Evolutionary conservation across 164 flowering plant species (phyloP), one percentile per base, ranked within the genome.

Genomic region (Umbellularia californica): DNA sequence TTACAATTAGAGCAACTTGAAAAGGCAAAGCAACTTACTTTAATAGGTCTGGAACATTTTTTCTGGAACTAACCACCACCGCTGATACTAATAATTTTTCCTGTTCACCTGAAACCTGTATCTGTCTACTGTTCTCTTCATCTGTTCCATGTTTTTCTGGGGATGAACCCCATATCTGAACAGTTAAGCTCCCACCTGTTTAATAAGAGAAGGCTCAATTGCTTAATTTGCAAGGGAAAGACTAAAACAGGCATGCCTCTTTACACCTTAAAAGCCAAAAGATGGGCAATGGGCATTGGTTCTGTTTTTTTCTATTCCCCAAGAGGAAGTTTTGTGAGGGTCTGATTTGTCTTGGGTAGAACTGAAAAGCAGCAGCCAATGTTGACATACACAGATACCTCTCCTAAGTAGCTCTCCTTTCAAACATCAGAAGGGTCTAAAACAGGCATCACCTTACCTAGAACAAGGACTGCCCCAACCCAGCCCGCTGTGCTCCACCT

Each of bases 401-500:
- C 15, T 13, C 14, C 19, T n/a, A 60, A 35, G 22, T 19, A 63
- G 1, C 30, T 10, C 35, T n/a, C 33, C 3, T 6, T 25, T 28
- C 19, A 17, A 15, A 12, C 5, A 55, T 35, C 63, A 52, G 3
- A 55, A 0, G 60, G n/a, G 3, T 15, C 17, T 15, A 55, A 15
- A 15, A 55, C n/a, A 55, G 60, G 7, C 1, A 20, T 52, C 19
- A 63, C 63, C 25, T 84, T 85, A 92, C 97, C 89, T 22, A 90
- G 81, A 64, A 93, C 83, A 70, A 93, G 87, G 69, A 88, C 86
- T 78, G 98, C 98, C 10, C 97, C 98, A 71, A 93, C 78, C 98
- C 97, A 93, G 70, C 97, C 98, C 72, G 75, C 51, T 14, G 77
- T 23, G 64, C 93, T 91, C 98, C 98, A 94, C 74, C 98, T 89